Conservation (phyloP, 2,329 filamentous ascomycete species). For the Hymenoscyphus albidus region DNA sequence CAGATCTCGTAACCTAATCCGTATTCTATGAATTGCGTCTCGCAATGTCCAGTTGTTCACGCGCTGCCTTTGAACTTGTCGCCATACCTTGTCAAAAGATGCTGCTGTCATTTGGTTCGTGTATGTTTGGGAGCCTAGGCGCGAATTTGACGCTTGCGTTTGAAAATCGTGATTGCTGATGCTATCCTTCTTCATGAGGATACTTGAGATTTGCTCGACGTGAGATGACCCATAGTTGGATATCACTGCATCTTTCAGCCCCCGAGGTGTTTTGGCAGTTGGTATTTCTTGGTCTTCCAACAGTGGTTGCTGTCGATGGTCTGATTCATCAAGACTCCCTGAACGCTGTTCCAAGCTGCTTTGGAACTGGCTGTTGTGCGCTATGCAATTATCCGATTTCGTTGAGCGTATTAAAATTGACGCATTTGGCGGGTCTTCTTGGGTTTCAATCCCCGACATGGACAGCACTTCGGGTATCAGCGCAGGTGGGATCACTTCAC, state of each 20-base stretch:
- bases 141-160: not conserved
- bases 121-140: not conserved
- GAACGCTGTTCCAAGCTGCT: not conserved
- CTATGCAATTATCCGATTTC: not conserved
- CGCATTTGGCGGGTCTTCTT: not conserved
- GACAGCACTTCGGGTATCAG: not conserved
- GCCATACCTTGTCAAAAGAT: conserved; percentile 5
- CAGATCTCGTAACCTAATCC: conserved; percentile 12
- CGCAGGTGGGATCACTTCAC: not conserved
- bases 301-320: not conserved
- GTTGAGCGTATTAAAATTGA: not conserved
- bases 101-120: conserved; percentile 10
- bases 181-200: not conserved
- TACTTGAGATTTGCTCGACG: not conserved
- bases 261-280: not conserved
- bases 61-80: conserved; percentile 9
- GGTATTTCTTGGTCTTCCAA: not conserved
- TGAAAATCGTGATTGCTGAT: not conserved
- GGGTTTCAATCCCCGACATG: not conserved
- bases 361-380: not conserved
- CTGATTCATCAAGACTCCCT: not conserved
- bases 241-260: not conserved
- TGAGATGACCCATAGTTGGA: not conserved
- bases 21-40: conserved; percentile 16
- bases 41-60: conserved; percentile 14